Evolutionary conservation across 192 early-diverging fungal species (phyloP), one percentile per base, ranked within the genome.

Genomic region (Podochytrium sp.): DNA sequence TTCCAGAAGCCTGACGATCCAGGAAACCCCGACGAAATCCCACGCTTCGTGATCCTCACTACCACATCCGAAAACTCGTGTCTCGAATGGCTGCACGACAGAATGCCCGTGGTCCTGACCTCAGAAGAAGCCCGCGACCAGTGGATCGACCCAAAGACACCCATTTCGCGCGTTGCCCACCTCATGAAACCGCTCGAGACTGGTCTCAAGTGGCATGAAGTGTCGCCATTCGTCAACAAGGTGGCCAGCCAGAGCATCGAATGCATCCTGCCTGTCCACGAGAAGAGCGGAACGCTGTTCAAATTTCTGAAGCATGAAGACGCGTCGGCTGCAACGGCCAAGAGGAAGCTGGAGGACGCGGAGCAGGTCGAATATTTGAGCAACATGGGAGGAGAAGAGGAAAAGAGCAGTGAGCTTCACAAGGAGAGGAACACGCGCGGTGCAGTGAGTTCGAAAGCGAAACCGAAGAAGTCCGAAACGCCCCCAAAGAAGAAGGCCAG

Each of bases 1-100:
- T 83, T 60, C 80, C 93, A 92, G 25, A 87, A 88, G 71, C 87
- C 84, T 39, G 86, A 86, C 67, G 85, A 85, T 57, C 82, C 82
- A n/a, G 80, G 81, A 50, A 60, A 77, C 41, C 20, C 30, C 30
- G 25, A 1, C 10, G 43, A 23, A 32, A 2, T 58, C 7, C 49
- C 73, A 29, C 23, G 79, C 40, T 89, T 62, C 18, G 77, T 77
- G 32, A 86, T 79, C 43, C 43, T 88, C 79, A 89, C 89, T 65
- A 82, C 74, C 82, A 47, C 12, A 67, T 85, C 16, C 38, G 81
- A 77, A 74, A 88, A 83, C 23, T 87, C 56, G 20, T 84, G 49
- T 2, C 65, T 86, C 3, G 56, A 81, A 79, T 81, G 89, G 85
- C 30, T 89, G 73, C 50, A 85, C 81, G 43, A 90, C 79, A 51